Evolutionary conservation across 495 filamentous ascomycete genomes (phyloP).

Genomic region (Chaetomium fimeti): DNA sequence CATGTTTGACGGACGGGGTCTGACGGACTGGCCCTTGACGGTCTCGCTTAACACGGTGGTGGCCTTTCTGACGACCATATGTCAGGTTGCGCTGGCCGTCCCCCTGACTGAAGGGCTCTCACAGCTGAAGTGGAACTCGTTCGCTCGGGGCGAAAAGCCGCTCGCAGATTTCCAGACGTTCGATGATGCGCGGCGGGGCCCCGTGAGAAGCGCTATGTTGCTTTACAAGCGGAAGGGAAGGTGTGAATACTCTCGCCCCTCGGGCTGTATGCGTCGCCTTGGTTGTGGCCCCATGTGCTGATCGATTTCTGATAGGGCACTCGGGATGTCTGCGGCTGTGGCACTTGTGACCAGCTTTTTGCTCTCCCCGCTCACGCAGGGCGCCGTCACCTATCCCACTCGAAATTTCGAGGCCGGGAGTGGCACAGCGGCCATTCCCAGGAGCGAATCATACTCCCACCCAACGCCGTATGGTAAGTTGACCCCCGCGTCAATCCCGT

Average conservation of each 20-base stretch:
- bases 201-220: constrained; percentile 38
- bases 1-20: constrained; percentile 41
- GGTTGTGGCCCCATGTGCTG: constrained; percentile 5
- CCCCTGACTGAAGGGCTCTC: constrained; percentile 43
- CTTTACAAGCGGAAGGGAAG: constrained; percentile 36
- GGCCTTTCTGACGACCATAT: constrained; percentile 45
- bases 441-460: constrained; percentile 30
- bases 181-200: constrained; percentile 47
- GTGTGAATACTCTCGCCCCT: constrained; percentile 15
- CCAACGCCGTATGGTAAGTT: constrained; percentile 21
- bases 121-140: constrained; percentile 54
- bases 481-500: not conserved
- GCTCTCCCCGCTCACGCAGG: constrained; percentile 49
- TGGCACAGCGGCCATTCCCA: constrained; percentile 20
- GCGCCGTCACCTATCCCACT: constrained; percentile 40
- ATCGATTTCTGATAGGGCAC: constrained; percentile 29
- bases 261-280: not conserved
- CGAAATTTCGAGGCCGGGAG: constrained; percentile 17
- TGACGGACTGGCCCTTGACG: constrained; percentile 46
- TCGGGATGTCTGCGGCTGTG: constrained; percentile 44
- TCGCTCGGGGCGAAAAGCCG: constrained; percentile 38
- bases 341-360: constrained; percentile 42
- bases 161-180: constrained; percentile 45
- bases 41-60: constrained; percentile 52
- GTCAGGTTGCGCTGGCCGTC: constrained; percentile 42